phyloP scores from a whole-genome alignment of 129 eudicot species.

The Arctium minus region DNA sequence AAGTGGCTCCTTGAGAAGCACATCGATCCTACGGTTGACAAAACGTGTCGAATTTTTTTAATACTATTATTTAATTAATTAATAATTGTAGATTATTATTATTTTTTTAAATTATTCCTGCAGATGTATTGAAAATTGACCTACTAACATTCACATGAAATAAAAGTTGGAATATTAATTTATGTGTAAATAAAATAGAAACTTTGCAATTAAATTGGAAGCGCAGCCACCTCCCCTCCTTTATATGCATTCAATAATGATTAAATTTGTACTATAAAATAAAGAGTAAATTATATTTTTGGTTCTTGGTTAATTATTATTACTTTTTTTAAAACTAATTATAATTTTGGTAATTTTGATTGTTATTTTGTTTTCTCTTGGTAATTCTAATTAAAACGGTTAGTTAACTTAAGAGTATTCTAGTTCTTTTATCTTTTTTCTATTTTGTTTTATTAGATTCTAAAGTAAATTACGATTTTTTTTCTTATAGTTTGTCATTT shows the following conservation, averaged over 20 bases:
- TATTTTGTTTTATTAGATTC: too few species aligned
- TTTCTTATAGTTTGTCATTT: too few species aligned
- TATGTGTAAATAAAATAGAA: not conserved
- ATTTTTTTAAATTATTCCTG: not conserved
- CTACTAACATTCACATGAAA: not conserved
- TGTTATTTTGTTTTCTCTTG: too few species aligned
- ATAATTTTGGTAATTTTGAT: too few species aligned
- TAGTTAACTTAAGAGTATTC: too few species aligned
- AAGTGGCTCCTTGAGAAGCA: not conserved
- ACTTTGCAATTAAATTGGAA: not conserved
- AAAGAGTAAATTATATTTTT: too few species aligned
- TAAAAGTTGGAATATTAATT: not conserved
- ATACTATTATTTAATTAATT: not conserved
- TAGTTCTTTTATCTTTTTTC: too few species aligned
- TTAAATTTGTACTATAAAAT: too few species aligned
- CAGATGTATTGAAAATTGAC: not conserved
- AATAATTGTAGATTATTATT: not conserved
- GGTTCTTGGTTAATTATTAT: not conserved
- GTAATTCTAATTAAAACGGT: too few species aligned
- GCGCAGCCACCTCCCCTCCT: not conserved
- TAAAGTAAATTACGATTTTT: too few species aligned
- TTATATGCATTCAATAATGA: not conserved
- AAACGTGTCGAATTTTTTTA: not conserved
- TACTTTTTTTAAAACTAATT: too few species aligned
- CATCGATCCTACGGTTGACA: constrained; percentile 7